A percentile compares a stretch with the other conserved stretches of the same genome.
These are phyloP conservation scores for Cryomyces minteri DNA, from an alignment of 495 filamentous ascomycete species.

Conservation along the genomic window DNA sequence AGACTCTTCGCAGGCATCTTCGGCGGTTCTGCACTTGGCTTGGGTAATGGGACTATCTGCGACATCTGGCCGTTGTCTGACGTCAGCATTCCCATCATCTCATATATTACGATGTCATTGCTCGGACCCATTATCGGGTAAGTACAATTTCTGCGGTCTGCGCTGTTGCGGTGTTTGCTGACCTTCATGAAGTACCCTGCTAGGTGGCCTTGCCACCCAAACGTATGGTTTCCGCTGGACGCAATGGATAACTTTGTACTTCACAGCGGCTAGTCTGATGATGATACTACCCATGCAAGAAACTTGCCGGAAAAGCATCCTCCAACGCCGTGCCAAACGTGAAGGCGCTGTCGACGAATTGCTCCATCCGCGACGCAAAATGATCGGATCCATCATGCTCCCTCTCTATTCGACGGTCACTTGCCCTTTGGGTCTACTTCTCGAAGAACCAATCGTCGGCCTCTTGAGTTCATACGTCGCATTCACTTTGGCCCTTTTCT, in stretches of 20 bases:
- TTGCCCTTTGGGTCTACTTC: conserved; percentile 17
- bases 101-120: conserved; percentile 18
- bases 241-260: conserved; percentile 20
- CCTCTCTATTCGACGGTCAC: conserved; percentile 15
- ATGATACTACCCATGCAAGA: conserved; percentile 22
- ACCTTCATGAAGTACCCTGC: conserved; percentile 16
- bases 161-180: neutral
- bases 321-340: conserved; percentile 17
- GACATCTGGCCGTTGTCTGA: conserved; percentile 22
- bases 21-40: conserved; percentile 24
- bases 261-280: conserved; percentile 12
- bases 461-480: conserved; percentile 15
- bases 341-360: conserved; percentile 6
- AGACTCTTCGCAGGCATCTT: conserved; percentile 26
- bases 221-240: conserved; percentile 22
- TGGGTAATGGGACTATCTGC: conserved; percentile 28
- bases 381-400: conserved; percentile 16
- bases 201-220: conserved; percentile 18
- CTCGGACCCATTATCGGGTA: conserved; percentile 19
- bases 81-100: conserved; percentile 19
- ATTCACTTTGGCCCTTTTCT: conserved; percentile 21
- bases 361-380: conserved; percentile 9
- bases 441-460: conserved; percentile 23
- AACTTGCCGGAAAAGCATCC: conserved; percentile 24
- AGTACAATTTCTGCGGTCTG: neutral